Base-by-base conservation (phyloP, 176 grass and related monocot genomes). In the Rhynchospora tenuis region DNA sequence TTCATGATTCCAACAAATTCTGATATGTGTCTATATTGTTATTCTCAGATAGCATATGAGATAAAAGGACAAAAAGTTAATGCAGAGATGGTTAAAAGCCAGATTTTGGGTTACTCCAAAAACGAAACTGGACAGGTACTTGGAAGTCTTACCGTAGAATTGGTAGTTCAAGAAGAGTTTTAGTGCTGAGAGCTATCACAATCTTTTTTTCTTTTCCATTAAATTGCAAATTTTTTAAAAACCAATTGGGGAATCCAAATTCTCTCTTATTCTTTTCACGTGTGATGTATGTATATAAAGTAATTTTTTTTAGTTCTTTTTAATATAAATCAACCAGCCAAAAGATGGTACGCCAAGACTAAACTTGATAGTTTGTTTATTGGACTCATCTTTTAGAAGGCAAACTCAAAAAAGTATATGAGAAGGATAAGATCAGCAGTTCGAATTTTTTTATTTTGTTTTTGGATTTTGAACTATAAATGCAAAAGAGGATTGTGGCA, bases 31-130 rank as follows among this genome's bases (percentile, higher is more conserved):
- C 19, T 28, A 61, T 26, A 27, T 19, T 29, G 59, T 82, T 28
- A 50, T 82, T 51, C 65, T 51, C 86, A 99, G 96, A 72, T 84
- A 20, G 88, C 88, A 9, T 95, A 95, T 50, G 79, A 86, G 50
- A 93, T 99, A 52, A 88, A 88, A 55, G 89, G 91, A 38, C 90
- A 88, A 15, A 88, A 76, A 33, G 73, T 99, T 64, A 99, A 95
- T 47, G 88, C 78, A 8, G 93, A 95, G 86, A 86, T 90, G 63
- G 88, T 99, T 78, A 86, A 92, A 80, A 69, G 86, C 85, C 91
- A 88, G 43, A 93, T 99, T 83, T 73, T 95, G 61, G 89, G 93
- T 0, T 99, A 88, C 81, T 84, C 88, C 59, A 86, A 82, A 52
- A 88, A 91, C 78, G 88, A 91, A 16, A 77, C 91, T 4, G 88